These are phyloP conservation scores for Monosporascus ibericus DNA, from an alignment of 2,329 filamentous ascomycete genomes.

Conservation along the genomic window DNA sequence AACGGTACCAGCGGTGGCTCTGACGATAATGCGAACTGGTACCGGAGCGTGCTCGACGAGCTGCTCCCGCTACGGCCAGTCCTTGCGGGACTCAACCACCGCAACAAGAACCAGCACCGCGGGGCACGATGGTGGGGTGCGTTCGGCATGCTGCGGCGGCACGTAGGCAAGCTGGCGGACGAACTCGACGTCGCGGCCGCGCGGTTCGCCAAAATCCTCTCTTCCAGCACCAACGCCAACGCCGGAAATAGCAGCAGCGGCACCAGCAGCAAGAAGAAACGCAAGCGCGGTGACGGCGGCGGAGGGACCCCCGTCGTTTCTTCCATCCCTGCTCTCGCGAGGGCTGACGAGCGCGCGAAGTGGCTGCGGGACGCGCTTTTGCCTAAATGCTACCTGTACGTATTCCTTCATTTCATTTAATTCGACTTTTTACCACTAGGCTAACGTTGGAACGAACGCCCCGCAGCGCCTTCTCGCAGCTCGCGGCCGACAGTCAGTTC, in stretches of 20 bases:
- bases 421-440: neutral
- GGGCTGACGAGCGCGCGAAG: slow-evolving; percentile 20
- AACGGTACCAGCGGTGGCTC: neutral
- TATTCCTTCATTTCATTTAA: slow-evolving; percentile 4
- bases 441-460: neutral
- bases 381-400: slow-evolving; percentile 39
- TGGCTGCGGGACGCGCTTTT: slow-evolving; percentile 36
- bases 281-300: slow-evolving; percentile 27
- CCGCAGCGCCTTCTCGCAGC: slow-evolving; percentile 57
- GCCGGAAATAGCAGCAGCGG: slow-evolving; percentile 4
- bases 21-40: neutral
- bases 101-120: slow-evolving; percentile 89
- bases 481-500: slow-evolving; percentile 68
- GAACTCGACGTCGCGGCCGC: slow-evolving; percentile 25
- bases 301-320: neutral
- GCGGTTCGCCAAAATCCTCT: neutral
- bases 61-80: slow-evolving; percentile 35
- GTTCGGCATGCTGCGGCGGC: slow-evolving; percentile 66
- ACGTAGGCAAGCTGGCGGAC: slow-evolving; percentile 47
- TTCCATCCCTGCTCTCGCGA: neutral
- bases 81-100: slow-evolving; percentile 69
- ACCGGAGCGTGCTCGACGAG: slow-evolving; percentile 16
- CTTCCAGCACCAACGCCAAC: slow-evolving; percentile 5
- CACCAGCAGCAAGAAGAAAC: slow-evolving; percentile 27
- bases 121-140: slow-evolving; percentile 73